These are phyloP conservation scores for Didymella segeticola DNA, from an alignment of 2,329 filamentous ascomycete genomes.

Conservation along the genomic window DNA sequence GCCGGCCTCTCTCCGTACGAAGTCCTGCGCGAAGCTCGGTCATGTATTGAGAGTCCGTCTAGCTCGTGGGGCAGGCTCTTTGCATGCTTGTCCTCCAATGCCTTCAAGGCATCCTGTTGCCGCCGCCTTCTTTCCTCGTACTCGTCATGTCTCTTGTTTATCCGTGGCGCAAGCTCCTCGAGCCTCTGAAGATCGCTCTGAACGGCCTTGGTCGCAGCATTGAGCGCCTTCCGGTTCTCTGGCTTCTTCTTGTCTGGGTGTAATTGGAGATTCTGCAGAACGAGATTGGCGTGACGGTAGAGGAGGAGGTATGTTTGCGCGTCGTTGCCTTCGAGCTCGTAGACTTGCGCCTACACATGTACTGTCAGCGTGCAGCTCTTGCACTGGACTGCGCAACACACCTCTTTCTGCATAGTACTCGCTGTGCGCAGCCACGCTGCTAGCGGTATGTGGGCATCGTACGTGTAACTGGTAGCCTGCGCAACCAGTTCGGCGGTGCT, in stretches of 20 bases:
- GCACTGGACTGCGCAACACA: conserved; percentile 50
- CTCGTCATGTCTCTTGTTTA: conserved; percentile 72
- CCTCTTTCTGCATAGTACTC: conserved; percentile 80
- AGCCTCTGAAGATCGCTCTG: conserved; percentile 71
- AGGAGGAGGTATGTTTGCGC: conserved; percentile 89
- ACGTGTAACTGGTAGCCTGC: conserved; percentile 80
- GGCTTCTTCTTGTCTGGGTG: conserved; percentile 78
- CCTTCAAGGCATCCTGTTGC: conserved; percentile 34
- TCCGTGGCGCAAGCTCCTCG: conserved; percentile 79
- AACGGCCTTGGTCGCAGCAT: conserved; percentile 67
- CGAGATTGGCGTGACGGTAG: conserved; percentile 87
- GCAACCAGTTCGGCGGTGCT: conserved; percentile 78
- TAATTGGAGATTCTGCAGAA: conserved; percentile 73
- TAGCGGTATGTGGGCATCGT: conserved; percentile 76
- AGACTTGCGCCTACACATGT: conserved; percentile 76
- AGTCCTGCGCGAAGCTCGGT: conserved; percentile 24
- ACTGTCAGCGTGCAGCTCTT: conserved; percentile 6
- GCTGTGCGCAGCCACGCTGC: conserved; percentile 84
- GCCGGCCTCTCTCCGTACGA: conserved; percentile 27
- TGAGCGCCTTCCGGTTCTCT: conserved; percentile 62
- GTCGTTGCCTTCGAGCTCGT: conserved; percentile 83
- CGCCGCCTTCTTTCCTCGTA: conserved; percentile 34
- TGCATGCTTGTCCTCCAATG: conserved; percentile 31
- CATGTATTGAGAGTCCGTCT: conserved; percentile 22
- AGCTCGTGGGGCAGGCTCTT: conserved; percentile 29